Percentiles rank a stretch among this genome's conserved stretches.
Evolutionary conservation across 1,284 basidiomycete species (phyloP).

Genomic region (Cryptococcus sp.): DNA sequence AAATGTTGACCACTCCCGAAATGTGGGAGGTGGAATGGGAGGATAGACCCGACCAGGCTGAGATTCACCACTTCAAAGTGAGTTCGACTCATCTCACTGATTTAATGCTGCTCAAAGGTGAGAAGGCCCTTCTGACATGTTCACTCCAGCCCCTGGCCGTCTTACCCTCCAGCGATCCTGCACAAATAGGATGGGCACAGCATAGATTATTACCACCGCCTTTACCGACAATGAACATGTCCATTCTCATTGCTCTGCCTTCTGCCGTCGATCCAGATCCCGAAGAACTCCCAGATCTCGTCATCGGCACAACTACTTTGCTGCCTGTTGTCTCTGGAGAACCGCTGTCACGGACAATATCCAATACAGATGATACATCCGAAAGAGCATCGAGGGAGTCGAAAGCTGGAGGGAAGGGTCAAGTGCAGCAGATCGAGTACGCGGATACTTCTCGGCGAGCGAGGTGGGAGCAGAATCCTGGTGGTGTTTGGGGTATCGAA

Average conservation of each 20-base stretch:
- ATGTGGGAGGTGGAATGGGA: conserved; percentile 13
- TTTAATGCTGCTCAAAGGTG: too few relatives aligned
- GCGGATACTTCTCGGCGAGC: background rate
- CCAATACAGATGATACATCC: background rate
- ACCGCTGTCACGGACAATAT: background rate
- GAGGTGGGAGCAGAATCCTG: conserved; percentile 11
- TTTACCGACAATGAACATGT: conserved; percentile 6
- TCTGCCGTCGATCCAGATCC: background rate
- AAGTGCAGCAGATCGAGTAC: conserved; percentile 11
- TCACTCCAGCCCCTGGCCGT: conserved; percentile 3
- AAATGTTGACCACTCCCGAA: conserved; percentile 4
- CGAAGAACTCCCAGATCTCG: conserved; percentile 18
- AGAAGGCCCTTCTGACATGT: too few relatives aligned
- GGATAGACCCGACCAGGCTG: background rate
- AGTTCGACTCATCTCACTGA: background rate
- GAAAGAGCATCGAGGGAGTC: background rate
- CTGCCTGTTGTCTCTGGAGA: conserved; percentile 1
- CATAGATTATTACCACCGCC: background rate
- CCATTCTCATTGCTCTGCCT: conserved; percentile 16
- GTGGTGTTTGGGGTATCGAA: conserved; percentile 15
- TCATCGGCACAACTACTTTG: conserved; percentile 17
- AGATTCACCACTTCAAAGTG: background rate
- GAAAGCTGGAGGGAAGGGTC: conserved; percentile 2
- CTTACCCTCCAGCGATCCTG: background rate
- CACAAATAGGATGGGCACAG: background rate